Base-by-base conservation (phyloP, 2,329 filamentous ascomycete species). In the Colletotrichum sublineola region DNA sequence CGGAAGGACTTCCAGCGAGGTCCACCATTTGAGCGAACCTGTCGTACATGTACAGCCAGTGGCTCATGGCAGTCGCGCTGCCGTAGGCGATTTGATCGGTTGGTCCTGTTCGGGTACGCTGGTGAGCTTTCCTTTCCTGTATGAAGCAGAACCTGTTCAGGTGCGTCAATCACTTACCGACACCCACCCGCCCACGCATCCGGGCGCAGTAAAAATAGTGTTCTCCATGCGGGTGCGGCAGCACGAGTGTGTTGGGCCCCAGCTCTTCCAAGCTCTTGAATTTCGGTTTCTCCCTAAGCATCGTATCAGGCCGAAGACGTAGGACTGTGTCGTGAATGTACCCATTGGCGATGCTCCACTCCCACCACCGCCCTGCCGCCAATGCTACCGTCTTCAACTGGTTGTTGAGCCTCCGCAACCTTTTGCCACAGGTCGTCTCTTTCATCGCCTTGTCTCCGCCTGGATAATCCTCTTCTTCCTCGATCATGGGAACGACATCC, bases 11-110 rank as follows among this genome's bases (percentile, higher is more conserved):
- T 40, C 66, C 55, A 11, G 73, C 73, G 42, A 74, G 61, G 56
- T 70, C 70, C 1, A 74, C 67, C 71, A 74, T 74, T 56, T 74
- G 70, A 48, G 56, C 44, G 36, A 73, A 71, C 3, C 65, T 46
- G 46, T 64, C 62, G 67, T 75, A 62, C 66, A 75, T 73, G 63
- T 67, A 60, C 29, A 75, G 69, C 68, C 73, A 75, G 58, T 74
- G 68, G 38, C 53, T 36, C 74, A 75, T 75, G 48, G 73, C 55
- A 14, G 69, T 53, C 36, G 69, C n/a, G 66, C 29, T 73, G 53
- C 74, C 74, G 67, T 75, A 75, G 18, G 73, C 73, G 65, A 75
- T 73, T 38, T 75, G 68, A 15, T 73, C 74, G 24, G 73, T 72
- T 29, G 62, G 48, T n/a, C 63, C 71, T 74, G 46, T 58, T 38